Evolutionary conservation across 768 basidiomycete genomes (phyloP).

Genomic region (Mycena sanguinolenta): DNA sequence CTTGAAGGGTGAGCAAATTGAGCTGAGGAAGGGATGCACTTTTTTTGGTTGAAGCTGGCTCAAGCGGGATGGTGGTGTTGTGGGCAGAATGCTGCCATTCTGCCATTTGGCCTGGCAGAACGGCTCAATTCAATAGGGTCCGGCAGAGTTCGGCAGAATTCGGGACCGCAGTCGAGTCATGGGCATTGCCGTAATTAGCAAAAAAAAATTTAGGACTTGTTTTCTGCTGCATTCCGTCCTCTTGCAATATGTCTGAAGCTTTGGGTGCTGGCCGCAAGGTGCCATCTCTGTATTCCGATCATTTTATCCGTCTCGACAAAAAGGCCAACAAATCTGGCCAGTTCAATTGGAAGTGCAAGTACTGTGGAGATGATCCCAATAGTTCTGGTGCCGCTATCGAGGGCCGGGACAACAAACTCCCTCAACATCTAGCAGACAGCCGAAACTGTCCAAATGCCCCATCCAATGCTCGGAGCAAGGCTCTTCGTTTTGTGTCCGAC

Average conservation of each 20-base stretch:
- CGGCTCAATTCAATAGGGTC: background rate
- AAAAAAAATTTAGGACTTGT: too few relatives aligned
- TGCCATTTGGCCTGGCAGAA: conserved; percentile 11
- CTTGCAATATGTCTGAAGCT: background rate
- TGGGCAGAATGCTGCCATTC: conserved; percentile 11
- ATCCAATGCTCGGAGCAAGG: background rate
- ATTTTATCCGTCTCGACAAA: background rate
- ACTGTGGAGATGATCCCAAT: background rate
- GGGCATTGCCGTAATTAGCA: background rate
- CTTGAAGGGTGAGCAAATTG: too few relatives aligned
- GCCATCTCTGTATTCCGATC: background rate
- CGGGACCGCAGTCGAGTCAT: background rate
- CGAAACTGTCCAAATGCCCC: conserved; percentile 8
- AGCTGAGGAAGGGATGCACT: too few relatives aligned
- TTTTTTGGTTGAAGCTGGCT: too few relatives aligned
- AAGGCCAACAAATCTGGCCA: background rate
- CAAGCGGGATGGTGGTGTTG: too few relatives aligned
- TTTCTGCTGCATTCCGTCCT: too few relatives aligned
- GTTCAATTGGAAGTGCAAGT: conserved; percentile 3
- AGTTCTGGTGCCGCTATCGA: background rate
- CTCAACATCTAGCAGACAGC: background rate
- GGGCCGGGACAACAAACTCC: conserved; percentile 8
- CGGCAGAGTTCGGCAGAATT: conserved; percentile 6
- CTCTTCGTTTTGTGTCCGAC: background rate
- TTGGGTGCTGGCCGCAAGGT: background rate